Percentiles rank a stretch among this genome's conserved stretches.
Conservation (phyloP, 225 moss, liverwort and hornwort genomes). For the Takakia lepidozioides region DNA sequence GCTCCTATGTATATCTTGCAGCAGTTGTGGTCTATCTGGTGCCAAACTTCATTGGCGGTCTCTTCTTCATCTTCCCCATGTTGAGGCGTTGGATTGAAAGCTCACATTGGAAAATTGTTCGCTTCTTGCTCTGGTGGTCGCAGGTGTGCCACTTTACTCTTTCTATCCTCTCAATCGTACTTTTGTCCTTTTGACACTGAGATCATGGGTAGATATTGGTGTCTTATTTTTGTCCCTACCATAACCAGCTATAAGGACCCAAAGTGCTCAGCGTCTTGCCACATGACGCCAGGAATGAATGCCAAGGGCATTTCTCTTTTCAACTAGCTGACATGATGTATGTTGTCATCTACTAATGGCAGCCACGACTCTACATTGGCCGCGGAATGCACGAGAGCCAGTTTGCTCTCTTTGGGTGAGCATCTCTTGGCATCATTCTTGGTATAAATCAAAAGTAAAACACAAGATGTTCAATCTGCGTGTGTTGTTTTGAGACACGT, state of each 20-base stretch:
- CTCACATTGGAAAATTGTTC: slow-evolving; percentile 74
- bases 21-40: slow-evolving; percentile 69
- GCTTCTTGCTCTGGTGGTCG: slow-evolving; percentile 88
- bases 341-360: slow-evolving; percentile 6
- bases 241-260: no score
- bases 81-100: slow-evolving; percentile 84
- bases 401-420: slow-evolving; percentile 72
- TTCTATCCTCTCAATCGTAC: no score
- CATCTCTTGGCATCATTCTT: not conserved
- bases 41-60: slow-evolving; percentile 73
- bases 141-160: slow-evolving; percentile 50
- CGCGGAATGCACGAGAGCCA: slow-evolving; percentile 99
- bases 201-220: no score
- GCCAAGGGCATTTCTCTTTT: no score
- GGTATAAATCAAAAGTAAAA: no score
- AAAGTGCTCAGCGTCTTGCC: no score
- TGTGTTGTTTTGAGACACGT: no score
- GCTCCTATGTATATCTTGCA: slow-evolving; percentile 65
- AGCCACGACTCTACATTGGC: slow-evolving; percentile 91
- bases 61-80: slow-evolving; percentile 79
- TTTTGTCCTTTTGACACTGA: no score
- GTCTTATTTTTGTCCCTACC: no score
- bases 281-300: no score
- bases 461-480: no score
- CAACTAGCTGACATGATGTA: no score